Evolutionary conservation across 2,329 filamentous ascomycete species (phyloP).

Genomic region (Rachicladosporium sp.): DNA sequence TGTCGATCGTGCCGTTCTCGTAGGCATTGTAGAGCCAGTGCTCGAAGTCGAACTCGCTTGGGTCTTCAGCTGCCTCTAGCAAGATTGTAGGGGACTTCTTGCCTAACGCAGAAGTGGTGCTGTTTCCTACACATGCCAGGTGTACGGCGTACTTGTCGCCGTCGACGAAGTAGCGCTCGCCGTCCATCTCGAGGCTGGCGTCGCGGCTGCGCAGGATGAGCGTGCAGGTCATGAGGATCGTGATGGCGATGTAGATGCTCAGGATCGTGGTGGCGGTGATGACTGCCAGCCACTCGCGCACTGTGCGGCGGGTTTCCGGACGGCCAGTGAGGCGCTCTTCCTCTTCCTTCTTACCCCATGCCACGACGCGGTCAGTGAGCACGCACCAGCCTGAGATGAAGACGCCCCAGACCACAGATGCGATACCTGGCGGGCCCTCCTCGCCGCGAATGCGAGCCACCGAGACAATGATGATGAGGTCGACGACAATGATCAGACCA

Average conservation of each 20-base stretch:
- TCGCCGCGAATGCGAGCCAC: slow-evolving; percentile 65
- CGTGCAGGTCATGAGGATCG: slow-evolving; percentile 65
- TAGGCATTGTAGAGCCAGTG: slow-evolving; percentile 65
- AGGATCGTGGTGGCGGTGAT: slow-evolving; percentile 62
- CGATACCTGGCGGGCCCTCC: slow-evolving; percentile 85
- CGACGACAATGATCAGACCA: slow-evolving; percentile 53
- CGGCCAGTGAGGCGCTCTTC: slow-evolving; percentile 86
- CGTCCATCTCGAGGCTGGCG: slow-evolving; percentile 58
- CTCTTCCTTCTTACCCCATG: slow-evolving; percentile 86
- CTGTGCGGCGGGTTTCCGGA: slow-evolving; percentile 67
- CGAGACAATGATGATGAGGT: slow-evolving; percentile 67
- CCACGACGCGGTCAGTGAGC: slow-evolving; percentile 65
- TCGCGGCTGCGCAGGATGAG: slow-evolving; percentile 72
- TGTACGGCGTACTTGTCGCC: slow-evolving; percentile 77
- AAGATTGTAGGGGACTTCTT: slow-evolving; percentile 63
- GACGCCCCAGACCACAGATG: slow-evolving; percentile 71
- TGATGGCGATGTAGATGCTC: slow-evolving; percentile 53
- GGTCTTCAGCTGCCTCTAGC: slow-evolving; percentile 69
- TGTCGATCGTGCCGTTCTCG: slow-evolving; percentile 66
- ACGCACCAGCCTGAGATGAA: slow-evolving; percentile 70
- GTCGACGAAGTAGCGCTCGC: slow-evolving; percentile 69
- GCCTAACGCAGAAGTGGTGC: slow-evolving; percentile 40
- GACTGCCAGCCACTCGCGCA: slow-evolving; percentile 76
- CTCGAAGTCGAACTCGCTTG: slow-evolving; percentile 68
- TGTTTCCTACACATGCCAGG: slow-evolving; percentile 68